A percentile compares a stretch with the other conserved stretches of the same genome.
These are phyloP conservation scores for Candida sithepensis DNA, from an alignment of 805 yeast species.

Conservation along the genomic window DNA sequence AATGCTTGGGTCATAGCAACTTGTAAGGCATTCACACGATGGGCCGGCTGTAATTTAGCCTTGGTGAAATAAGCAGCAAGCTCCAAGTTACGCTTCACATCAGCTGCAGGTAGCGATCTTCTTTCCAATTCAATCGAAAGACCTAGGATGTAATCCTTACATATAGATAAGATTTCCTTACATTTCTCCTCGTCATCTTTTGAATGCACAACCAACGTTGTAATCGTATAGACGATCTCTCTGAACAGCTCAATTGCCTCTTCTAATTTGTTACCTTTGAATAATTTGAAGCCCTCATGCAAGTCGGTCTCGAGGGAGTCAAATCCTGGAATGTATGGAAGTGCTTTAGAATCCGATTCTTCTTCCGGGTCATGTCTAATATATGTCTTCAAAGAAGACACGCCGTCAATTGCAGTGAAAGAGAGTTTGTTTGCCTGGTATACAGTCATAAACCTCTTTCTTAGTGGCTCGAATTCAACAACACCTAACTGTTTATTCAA, in stretches of 20 bases:
- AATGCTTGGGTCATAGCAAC: conserved; percentile 94
- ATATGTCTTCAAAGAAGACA: conserved; percentile 66
- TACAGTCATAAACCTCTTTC: conserved; percentile 76
- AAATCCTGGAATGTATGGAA: conserved; percentile 75
- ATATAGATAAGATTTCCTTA: conserved; percentile 61
- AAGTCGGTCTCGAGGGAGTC: conserved; percentile 59
- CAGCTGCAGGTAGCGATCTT: conserved; percentile 69
- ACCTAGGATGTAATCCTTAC: conserved; percentile 90
- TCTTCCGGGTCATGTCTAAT: conserved; percentile 66
- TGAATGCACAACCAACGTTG: conserved; percentile 65
- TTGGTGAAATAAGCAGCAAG: conserved; percentile 94
- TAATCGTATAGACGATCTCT: conserved; percentile 68
- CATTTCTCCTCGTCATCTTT: conserved; percentile 78
- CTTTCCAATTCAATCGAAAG: conserved; percentile 87
- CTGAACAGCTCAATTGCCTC: conserved; percentile 81
- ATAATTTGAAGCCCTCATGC: conserved; percentile 73
- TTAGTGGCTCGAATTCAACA: conserved; percentile 81
- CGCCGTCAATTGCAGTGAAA: conserved; percentile 68
- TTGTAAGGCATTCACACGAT: conserved; percentile 82
- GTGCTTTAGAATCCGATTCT: conserved; percentile 41
- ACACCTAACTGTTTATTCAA: conserved; percentile 87
- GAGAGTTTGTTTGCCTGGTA: conserved; percentile 77
- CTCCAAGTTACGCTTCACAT: conserved; percentile 83
- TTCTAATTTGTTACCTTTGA: conserved; percentile 79
- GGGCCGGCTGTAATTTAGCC: conserved; percentile 76